Evolutionary conservation across 1,284 basidiomycete species (phyloP), one percentile per base, ranked within the genome.

Genomic region (Cryptococcus sp.): DNA sequence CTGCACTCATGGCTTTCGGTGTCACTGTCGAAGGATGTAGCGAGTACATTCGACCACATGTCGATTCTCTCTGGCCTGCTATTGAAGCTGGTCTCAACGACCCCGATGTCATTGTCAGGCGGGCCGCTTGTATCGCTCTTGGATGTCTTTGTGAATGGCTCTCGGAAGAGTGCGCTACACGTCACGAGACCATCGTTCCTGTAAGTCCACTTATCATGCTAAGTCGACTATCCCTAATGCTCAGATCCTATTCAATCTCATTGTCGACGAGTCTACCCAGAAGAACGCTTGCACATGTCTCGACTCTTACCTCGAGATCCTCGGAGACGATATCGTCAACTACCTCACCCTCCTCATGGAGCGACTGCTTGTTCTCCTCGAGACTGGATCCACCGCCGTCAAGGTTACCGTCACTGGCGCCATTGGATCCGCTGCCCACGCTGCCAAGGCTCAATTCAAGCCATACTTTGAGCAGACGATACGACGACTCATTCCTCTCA

Each of bases 91-190:
- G 94, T 62, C 83, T 99, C 46, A 82, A 81, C 53, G 96, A 98
- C 70, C 72, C 76, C 36, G 90, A 98, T 67, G 79, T 87, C 16
- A 82, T 84, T 28, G 96, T 98, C 46, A 83, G 94, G 67, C 96
- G 94, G 73, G 94, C 94, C 4, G 87, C 91, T 16, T 98, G 94
- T 73, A 85, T 94, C 56, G 89, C 92, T 40, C 86, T 98, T 55
- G 91, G 91, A 69, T 98, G 94, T 77, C 78, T 98, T 49, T 98
- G 94, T 72, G 96, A 99, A 77, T 97, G 92, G 89, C 81, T 98
- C 24, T 91, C 94, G 62, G 94, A 97, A 45, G 91, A 96, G 66
- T 94, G 91, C 69, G 85, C 86, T 22, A 79, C 84, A 39, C 87
- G 87, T 69, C 96, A 98, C 77, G 79, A 80, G 10, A 80, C 85